Percentiles rank a stretch among this genome's conserved stretches.
phyloP scores from a whole-genome alignment of 371 early-diverging fungal genomes.

The Coemansia sp. region DNA sequence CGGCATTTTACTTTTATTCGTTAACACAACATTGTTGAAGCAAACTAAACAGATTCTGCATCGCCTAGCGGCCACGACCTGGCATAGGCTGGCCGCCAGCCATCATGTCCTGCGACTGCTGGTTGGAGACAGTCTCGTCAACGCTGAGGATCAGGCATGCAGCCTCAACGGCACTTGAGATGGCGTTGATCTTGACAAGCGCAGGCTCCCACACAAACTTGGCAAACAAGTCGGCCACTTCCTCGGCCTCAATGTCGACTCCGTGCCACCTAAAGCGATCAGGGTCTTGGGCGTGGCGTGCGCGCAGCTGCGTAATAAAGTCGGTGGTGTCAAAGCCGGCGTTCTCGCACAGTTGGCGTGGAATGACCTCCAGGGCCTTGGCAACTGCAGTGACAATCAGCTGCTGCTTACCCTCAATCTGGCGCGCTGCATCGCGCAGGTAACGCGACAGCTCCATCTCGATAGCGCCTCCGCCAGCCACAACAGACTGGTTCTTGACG shows the following conservation, averaged over 20 bases:
- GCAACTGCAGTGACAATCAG: conserved; percentile 96
- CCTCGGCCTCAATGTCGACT: conserved; percentile 90
- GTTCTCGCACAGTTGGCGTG: conserved; percentile 98
- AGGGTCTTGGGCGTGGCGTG: conserved; percentile 71
- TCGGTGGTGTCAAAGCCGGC: conserved; percentile 99
- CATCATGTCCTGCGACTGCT: conserved; percentile 44
- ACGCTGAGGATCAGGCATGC: conserved; percentile 94
- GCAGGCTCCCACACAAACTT: conserved; percentile 99
- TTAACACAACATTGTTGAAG: neutral
- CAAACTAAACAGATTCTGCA: conserved; percentile 4
- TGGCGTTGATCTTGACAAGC: conserved; percentile 96
- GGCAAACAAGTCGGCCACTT: conserved; percentile 88
- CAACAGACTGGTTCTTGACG: conserved; percentile 90
- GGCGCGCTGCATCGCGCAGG: conserved; percentile 87
- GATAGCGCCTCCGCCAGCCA: conserved; percentile 98
- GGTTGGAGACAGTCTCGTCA: conserved; percentile 88
- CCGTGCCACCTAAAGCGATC: conserved; percentile 84
- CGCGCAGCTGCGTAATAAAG: conserved; percentile 95
- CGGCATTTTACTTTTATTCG: neutral
- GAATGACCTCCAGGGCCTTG: conserved; percentile 98
- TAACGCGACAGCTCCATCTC: conserved; percentile 98
- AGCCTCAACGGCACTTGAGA: conserved; percentile 94
- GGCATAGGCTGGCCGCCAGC: conserved; percentile 37
- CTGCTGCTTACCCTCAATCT: conserved; percentile 95
- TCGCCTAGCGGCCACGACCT: neutral